Evolutionary conservation across 371 early-diverging fungal genomes (phyloP).

Genomic region (Mortierella sp.): DNA sequence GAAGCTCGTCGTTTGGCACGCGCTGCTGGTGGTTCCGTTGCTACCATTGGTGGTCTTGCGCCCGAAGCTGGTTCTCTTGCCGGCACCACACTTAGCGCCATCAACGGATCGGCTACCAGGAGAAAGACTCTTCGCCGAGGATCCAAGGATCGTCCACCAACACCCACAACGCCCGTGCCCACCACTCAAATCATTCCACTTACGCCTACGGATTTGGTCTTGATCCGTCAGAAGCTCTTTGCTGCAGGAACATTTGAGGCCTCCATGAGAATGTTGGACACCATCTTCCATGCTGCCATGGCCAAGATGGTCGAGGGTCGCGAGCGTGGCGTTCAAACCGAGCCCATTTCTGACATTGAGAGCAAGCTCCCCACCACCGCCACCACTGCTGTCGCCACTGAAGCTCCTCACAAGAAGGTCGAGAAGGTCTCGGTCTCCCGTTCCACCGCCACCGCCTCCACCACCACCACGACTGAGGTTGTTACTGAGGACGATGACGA

Average conservation of each 20-base stretch:
- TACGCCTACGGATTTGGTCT: constrained; percentile 42
- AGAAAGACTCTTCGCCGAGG: constrained; percentile 28
- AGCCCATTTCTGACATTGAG: constrained; percentile 27
- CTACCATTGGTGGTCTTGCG: no score
- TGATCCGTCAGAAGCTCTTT: constrained; percentile 53
- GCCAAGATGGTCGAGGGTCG: constrained; percentile 55
- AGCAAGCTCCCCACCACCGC: constrained; percentile 13
- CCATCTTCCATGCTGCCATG: constrained; percentile 53
- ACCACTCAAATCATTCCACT: constrained; percentile 48
- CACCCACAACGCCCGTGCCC: constrained; percentile 49
- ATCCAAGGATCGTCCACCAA: constrained; percentile 44
- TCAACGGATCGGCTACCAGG: background rate
- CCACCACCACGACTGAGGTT: background rate
- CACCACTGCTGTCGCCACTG: background rate
- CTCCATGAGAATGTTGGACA: constrained; percentile 52
- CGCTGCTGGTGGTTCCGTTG: constrained; percentile 15
- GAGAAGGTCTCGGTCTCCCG: constrained; percentile 25
- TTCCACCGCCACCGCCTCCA: no score
- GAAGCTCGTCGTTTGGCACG: constrained; percentile 52
- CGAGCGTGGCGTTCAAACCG: constrained; percentile 51
- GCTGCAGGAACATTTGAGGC: constrained; percentile 53
- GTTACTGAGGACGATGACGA: constrained; percentile 44
- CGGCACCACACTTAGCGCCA: constrained; percentile 3
- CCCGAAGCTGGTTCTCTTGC: no score
- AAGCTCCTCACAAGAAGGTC: constrained; percentile 20